phyloP scores from a whole-genome alignment of 2,329 filamentous ascomycete species.

The Scedosporium aurantiacum region DNA sequence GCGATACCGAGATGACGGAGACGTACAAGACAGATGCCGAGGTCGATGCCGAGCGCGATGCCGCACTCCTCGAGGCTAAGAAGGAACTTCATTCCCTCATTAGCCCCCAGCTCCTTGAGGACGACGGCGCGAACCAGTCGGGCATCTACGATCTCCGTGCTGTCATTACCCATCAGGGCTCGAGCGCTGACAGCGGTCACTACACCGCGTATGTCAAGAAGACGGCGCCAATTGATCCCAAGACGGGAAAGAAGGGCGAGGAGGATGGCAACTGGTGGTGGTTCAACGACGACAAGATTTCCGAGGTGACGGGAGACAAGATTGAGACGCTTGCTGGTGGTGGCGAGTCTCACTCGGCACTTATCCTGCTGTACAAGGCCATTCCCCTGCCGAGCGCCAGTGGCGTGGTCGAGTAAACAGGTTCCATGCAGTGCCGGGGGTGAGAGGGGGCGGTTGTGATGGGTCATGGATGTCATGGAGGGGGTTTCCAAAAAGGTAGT shows the following conservation, averaged over 20 bases:
- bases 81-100: constrained; percentile 77
- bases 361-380: constrained; percentile 69
- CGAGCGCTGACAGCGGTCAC: constrained; percentile 92
- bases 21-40: constrained; percentile 90
- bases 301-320: constrained; percentile 82
- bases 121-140: constrained; percentile 82
- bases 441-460: constrained; percentile 13
- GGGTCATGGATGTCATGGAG: no score
- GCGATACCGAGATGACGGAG: constrained; percentile 61
- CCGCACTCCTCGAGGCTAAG: constrained; percentile 66
- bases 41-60: constrained; percentile 74
- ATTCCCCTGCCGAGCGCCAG: constrained; percentile 53
- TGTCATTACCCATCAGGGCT: constrained; percentile 91
- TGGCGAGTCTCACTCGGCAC: constrained; percentile 73
- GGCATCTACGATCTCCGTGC: constrained; percentile 91
- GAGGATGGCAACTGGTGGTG: constrained; percentile 99
- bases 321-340: constrained; percentile 84
- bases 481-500: no score
- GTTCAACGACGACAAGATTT: constrained; percentile 98
- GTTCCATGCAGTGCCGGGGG: no score
- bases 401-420: constrained; percentile 24
- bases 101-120: constrained; percentile 59
- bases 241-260: constrained; percentile 64
- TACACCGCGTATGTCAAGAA: constrained; percentile 99
- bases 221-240: constrained; percentile 57